Evolutionary conservation across 441 rosid species (phyloP), one percentile per base, ranked within the genome.

Genomic region (Erodium moschatum): DNA sequence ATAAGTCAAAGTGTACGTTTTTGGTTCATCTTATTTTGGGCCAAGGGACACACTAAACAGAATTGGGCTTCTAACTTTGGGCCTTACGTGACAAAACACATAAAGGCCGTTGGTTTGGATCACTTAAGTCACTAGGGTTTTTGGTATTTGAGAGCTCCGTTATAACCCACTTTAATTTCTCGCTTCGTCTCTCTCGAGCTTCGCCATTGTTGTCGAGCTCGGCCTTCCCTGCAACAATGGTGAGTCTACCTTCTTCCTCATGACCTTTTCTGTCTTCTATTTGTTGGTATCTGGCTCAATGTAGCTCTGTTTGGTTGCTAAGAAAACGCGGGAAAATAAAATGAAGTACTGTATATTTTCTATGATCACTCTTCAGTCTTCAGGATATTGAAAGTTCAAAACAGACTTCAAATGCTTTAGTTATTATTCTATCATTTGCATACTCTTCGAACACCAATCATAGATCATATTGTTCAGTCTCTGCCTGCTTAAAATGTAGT

Each of bases 71-170:
- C 40, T 5, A 35, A 35, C 40, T 35, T 35, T 35, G 40, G 40
- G 48, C 48, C 12, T 6, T 11, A 9, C 48, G 3, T 42, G 13
- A 10, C 48, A 54, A 19, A 54, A 16, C 24, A 16, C 61, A 9
- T 54, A 10, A 27, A n/a, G 63, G 27, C 63, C 29, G 63, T 58
- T n/a, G 61, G 20, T 54, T 54, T 54, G 61, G 24, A 18, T 54
- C 61, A 24, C 61, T 2, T 3, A 54, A 16, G 24, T 54, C 63
- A 20, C 63, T 58, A 58, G 63, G 63, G 29, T 58, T 58, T 58
- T 58, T 58, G 63, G 63, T 58, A 58, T 58, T 58, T 58, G 31
- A 54, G 61, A 54, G 61, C 52, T 46, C 21, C 19, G 12, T 58
- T 20, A 18, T 58, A 20, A 10, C 4, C 63, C 29, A 56, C 61